phyloP scores from a whole-genome alignment of 176 grass and related monocot species.

The Eleusine coracana region DNA sequence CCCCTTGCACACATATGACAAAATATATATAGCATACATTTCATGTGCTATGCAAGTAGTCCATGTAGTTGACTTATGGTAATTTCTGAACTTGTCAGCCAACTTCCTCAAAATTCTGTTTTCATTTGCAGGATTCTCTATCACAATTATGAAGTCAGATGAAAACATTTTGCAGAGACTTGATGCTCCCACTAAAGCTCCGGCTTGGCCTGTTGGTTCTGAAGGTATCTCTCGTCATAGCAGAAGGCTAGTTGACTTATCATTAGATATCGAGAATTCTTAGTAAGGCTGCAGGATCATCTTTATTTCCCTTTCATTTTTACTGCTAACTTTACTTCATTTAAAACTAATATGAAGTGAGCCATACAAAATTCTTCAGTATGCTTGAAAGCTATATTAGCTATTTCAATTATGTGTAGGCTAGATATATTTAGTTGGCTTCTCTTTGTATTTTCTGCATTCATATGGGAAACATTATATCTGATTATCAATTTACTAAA shows the following conservation, averaged over 20 bases:
- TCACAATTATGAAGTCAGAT: constrained; percentile 90
- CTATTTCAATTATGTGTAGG: constrained; percentile 1
- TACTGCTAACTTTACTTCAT: not conserved
- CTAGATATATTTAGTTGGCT: not conserved
- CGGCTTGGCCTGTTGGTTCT: constrained; percentile 90
- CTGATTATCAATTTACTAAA: constrained; percentile 20
- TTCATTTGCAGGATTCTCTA: constrained; percentile 77
- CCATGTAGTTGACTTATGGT: not conserved
- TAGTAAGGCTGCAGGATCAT: not conserved
- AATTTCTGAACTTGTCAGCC: constrained; percentile 16
- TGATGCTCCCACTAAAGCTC: constrained; percentile 93
- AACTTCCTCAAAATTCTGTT: constrained; percentile 25
- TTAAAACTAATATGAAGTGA: not conserved
- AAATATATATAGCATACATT: constrained; percentile 17
- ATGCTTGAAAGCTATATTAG: not conserved
- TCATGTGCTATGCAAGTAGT: not conserved
- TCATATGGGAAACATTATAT: not conserved
- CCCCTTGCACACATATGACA: not conserved
- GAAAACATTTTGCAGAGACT: constrained; percentile 76
- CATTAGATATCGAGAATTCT: constrained; percentile 3
- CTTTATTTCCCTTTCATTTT: not conserved
- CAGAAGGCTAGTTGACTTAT: constrained; percentile 17
- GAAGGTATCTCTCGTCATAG: constrained; percentile 62
- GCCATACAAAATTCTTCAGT: not conserved
- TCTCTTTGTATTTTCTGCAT: not conserved